A percentile compares a stretch with the other conserved stretches of the same genome.
Evolutionary conservation across 768 basidiomycete species (phyloP).

Genomic region (Mycena kentingensis): DNA sequence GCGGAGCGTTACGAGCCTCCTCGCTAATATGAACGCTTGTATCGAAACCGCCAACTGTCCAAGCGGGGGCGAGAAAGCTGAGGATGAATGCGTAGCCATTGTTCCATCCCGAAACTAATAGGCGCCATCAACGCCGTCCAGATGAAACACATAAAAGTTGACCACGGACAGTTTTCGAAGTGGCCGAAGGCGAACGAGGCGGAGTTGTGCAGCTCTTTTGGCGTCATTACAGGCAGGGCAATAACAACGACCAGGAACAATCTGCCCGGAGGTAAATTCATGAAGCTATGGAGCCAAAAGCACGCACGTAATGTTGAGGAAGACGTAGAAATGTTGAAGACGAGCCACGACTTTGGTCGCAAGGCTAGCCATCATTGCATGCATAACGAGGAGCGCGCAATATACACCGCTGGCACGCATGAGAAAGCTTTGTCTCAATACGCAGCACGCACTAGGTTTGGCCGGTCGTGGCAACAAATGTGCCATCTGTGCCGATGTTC

Average conservation of each 20-base stretch:
- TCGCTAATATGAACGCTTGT: conserved; percentile 70
- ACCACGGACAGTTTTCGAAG: conserved; percentile 61
- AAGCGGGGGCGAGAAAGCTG: conserved; percentile 42
- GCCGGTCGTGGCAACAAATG: conserved; percentile 43
- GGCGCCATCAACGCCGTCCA: too few relatives aligned
- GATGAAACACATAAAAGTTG: too few relatives aligned
- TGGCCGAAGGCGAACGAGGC: conserved; percentile 64
- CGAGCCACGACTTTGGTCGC: conserved; percentile 67
- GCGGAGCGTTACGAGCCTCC: conserved; percentile 68
- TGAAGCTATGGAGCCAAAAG: neutral
- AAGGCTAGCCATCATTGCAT: conserved; percentile 67
- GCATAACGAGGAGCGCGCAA: conserved; percentile 57
- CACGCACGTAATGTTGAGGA: conserved; percentile 70
- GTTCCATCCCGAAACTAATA: conserved; percentile 43
- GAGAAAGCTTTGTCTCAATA: too few relatives aligned
- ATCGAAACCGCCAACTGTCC: conserved; percentile 53
- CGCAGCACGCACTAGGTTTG: conserved; percentile 52
- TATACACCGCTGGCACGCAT: conserved; percentile 59
- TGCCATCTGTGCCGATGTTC: conserved; percentile 38
- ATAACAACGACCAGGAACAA: conserved; percentile 69
- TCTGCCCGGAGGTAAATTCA: conserved; percentile 34
- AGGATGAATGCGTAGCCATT: conserved; percentile 30
- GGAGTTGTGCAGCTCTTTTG: conserved; percentile 57
- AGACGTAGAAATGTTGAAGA: conserved; percentile 68
- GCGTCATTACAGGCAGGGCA: conserved; percentile 65